Percentiles rank a stretch among this genome's conserved stretches.
These are phyloP conservation scores for Debaryomyces hansenii DNA, from an alignment of 805 yeast genomes.

Conservation along the genomic window DNA sequence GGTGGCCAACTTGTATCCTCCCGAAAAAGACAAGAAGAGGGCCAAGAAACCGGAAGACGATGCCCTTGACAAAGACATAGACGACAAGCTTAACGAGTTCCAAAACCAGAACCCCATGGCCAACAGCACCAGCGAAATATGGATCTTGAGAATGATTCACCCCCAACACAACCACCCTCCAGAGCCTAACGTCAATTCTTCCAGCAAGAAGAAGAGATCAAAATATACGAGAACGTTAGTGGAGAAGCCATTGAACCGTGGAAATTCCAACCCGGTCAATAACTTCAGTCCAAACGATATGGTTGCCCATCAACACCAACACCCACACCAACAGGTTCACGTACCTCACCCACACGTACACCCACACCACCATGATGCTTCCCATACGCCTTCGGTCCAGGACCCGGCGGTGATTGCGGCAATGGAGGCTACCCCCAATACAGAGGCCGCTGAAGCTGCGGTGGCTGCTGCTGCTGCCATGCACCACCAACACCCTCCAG, in stretches of 20 bases:
- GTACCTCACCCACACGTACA: slow-evolving; percentile 14
- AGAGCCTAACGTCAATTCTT: slow-evolving; percentile 35
- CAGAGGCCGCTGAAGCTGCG: slow-evolving; percentile 10
- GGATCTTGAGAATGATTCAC: slow-evolving; percentile 48
- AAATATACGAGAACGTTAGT: slow-evolving; percentile 42
- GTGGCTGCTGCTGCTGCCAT: slow-evolving; percentile 29
- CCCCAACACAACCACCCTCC: slow-evolving; percentile 47
- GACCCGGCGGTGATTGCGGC: slow-evolving; percentile 47
- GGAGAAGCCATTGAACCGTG: slow-evolving; percentile 41
- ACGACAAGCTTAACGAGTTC: slow-evolving; percentile 25
- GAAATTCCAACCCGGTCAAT: slow-evolving; percentile 2
- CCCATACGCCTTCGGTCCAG: slow-evolving; percentile 33
- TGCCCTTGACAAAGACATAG: slow-evolving; percentile 23
- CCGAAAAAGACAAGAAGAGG: slow-evolving; percentile 43
- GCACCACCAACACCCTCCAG: slow-evolving; percentile 29
- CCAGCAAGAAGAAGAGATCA: slow-evolving; percentile 37
- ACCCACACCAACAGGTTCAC: slow-evolving; percentile 9
- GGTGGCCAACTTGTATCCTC: slow-evolving; percentile 45
- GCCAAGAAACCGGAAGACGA: slow-evolving; percentile 17
- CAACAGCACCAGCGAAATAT: slow-evolving; percentile 31
- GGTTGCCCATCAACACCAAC: slow-evolving; percentile 9
- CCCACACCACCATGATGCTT: slow-evolving; percentile 18
- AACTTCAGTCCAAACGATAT: slow-evolving; percentile 9
- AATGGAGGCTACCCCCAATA: slow-evolving; percentile 33
- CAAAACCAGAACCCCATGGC: slow-evolving; percentile 9